Base-by-base conservation (phyloP, 495 filamentous ascomycete genomes). In the Gamarada debralockiae region DNA sequence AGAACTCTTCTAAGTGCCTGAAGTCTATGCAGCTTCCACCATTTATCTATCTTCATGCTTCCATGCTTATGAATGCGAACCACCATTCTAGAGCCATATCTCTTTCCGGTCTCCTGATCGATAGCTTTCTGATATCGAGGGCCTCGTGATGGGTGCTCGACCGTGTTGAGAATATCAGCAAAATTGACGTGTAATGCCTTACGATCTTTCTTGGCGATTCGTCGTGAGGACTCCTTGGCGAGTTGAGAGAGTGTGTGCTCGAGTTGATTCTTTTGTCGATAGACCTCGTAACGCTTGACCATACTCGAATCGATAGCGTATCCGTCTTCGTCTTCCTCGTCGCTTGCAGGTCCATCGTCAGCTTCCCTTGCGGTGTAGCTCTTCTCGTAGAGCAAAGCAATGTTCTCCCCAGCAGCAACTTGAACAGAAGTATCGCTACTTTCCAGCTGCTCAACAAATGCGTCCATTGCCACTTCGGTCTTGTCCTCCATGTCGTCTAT, bases 361-460 rank as follows among this genome's bases (percentile, higher is more conserved):
- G 84, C 77, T 43, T 89, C 83, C 27, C 82, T 74, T 54, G 78
- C 59, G 73, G 83, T 76, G 72, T 87, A 82, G 63, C 80, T 85
- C 65, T 90, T 90, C 62, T 97, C 92, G 59, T 89, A 95, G 1
- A 97, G 74, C 1, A 96, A 72, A 2, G 92, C 92, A 56, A 97
- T 93, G 65, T 91, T 91, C 59, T 92, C 85, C 0, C 90, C 93
- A 1, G 93, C 90, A 2, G 87, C 83, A 46, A 93, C 82, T 65
- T 96, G 90, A 0, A 97, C 92, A 4, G 72, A 69, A 0, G 86
- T 71, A 50, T 92, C 86, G 27, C 75, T 73, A 61, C 87, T 91
- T 36, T 89, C 81, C 23, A 98, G 79, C 65, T 98, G 93, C 40
- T 97, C 92, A 25, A 90, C 84, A 62, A 97, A 90, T 5, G 86